Evolutionary conservation across 139 green algal genomes (phyloP).

Genomic region (Closterium sp.): DNA sequence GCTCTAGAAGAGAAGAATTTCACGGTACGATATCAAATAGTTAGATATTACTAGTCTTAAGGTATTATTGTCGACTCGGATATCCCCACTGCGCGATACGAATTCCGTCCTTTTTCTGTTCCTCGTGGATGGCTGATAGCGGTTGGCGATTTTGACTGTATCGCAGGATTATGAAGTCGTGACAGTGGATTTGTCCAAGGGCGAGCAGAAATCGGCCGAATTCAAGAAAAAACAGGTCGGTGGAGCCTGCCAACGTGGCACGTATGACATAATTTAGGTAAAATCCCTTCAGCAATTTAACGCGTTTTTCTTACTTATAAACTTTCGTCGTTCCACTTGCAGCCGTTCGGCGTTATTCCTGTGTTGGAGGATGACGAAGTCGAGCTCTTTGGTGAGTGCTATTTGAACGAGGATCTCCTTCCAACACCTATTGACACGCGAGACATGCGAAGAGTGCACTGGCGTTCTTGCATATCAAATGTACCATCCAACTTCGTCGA

Average conservation of each 20-base stretch:
- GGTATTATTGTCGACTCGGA: no score
- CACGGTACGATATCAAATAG: not conserved
- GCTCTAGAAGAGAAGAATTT: not conserved
- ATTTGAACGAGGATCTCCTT: no score
- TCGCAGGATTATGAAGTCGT: not conserved
- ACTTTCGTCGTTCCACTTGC: not conserved
- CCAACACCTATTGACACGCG: no score
- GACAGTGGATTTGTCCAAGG: not conserved
- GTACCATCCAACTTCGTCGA: not conserved
- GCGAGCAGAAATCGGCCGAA: not conserved
- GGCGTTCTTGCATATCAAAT: no score
- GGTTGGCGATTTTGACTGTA: not conserved
- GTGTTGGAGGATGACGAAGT: not conserved
- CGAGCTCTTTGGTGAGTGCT: not conserved
- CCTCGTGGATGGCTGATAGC: no score
- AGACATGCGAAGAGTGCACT: no score
- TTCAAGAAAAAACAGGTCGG: not conserved
- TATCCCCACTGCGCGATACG: no score
- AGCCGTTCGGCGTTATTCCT: not conserved
- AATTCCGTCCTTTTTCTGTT: no score
- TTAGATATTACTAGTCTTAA: no score
- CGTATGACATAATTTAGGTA: not conserved
- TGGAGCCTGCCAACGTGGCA: not conserved
- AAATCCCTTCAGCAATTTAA: not conserved
- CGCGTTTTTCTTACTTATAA: not conserved